Evolutionary conservation across 768 basidiomycete genomes (phyloP).

Genomic region (Galerina marginata): DNA sequence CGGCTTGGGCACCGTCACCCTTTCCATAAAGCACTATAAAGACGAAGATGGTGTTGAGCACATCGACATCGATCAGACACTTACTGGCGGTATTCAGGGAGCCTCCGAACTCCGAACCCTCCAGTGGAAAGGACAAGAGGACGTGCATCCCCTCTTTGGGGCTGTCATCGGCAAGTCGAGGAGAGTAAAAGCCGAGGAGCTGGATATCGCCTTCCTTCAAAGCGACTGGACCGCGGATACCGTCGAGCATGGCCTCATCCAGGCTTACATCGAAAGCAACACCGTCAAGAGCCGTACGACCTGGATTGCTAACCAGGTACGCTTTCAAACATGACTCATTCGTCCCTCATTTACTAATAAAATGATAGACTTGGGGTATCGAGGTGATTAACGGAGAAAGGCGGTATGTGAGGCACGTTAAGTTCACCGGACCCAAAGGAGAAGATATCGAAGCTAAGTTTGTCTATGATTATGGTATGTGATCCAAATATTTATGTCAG

Average conservation of each 20-base stretch:
- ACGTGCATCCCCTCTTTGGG: conserved; percentile 69
- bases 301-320: conserved; percentile 72
- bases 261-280: conserved; percentile 60
- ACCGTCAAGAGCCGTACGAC: conserved; percentile 61
- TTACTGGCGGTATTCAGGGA: conserved; percentile 66
- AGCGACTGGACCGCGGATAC: conserved; percentile 53
- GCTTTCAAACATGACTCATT: conserved; percentile 43
- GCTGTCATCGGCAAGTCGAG: conserved; percentile 57
- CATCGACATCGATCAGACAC: conserved; percentile 68
- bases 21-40: conserved; percentile 67
- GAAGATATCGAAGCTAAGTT: conserved; percentile 62
- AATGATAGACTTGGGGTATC: conserved; percentile 65
- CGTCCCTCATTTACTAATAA: not conserved
- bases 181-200: conserved; percentile 49
- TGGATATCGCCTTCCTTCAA: conserved; percentile 54
- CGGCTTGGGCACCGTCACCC: conserved; percentile 57
- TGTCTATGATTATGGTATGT: conserved; percentile 66
- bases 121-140: conserved; percentile 56
- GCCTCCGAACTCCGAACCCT: conserved; percentile 61
- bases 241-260: conserved; percentile 48
- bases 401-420: conserved; percentile 63
- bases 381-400: conserved; percentile 62
- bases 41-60: conserved; percentile 64
- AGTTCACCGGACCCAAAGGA: conserved; percentile 64
- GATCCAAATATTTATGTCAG: too few relatives aligned